Evolutionary conservation across 345 rosid species (phyloP).

Genomic region (Psidium guajava): DNA sequence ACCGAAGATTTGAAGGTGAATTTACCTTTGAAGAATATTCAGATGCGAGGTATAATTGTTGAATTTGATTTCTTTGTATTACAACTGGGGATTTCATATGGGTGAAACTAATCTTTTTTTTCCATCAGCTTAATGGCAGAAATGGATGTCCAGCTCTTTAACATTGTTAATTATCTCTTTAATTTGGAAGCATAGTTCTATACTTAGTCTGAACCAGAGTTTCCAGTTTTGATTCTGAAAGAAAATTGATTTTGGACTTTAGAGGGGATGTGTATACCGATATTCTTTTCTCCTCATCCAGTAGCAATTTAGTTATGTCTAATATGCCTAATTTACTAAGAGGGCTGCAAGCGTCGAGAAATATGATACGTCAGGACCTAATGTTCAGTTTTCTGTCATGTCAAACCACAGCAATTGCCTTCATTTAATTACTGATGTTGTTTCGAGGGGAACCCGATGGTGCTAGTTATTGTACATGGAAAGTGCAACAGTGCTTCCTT

Average conservation of each 20-base stretch:
- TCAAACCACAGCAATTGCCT: not conserved
- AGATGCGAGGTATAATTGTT: not conserved
- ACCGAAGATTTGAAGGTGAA: conserved; percentile 1
- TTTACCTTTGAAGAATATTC: conserved; percentile 3
- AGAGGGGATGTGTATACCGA: not conserved
- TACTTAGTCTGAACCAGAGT: not conserved
- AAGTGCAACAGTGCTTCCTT: not conserved
- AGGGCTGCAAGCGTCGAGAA: not conserved
- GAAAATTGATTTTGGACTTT: not conserved
- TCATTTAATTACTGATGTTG: not conserved
- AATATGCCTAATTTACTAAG: not conserved
- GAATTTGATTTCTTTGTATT: not conserved
- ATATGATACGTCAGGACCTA: not conserved
- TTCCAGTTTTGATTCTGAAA: not conserved
- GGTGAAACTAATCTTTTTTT: not conserved
- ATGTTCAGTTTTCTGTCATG: not conserved
- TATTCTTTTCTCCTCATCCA: not conserved
- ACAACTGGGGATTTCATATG: not conserved
- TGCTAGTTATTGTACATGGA: not conserved
- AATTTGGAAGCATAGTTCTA: not conserved
- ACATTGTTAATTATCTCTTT: not conserved
- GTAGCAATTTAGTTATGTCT: not conserved
- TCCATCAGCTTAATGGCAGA: not conserved
- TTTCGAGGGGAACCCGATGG: not conserved
- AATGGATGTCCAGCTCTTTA: not conserved